Evolutionary conservation across 306 rosid species (phyloP).

Genomic region (Pterocarpus macrocarpus): DNA sequence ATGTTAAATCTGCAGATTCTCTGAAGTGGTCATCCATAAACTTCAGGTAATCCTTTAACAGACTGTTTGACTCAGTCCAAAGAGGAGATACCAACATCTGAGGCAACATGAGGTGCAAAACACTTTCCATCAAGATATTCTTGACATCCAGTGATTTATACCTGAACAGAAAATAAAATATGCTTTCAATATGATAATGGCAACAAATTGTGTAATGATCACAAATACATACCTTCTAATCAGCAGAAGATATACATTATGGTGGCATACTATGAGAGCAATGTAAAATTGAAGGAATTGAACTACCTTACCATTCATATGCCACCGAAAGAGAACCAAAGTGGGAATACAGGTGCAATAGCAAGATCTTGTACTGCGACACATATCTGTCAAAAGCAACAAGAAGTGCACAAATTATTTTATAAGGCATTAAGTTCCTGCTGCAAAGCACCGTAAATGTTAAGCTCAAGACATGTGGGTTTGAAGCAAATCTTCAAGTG

Average conservation of each 20-base stretch:
- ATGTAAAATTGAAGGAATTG: slow-evolving; percentile 7
- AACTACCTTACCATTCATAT: slow-evolving; percentile 76
- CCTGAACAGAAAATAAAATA: slow-evolving; percentile 62
- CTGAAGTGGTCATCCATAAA: slow-evolving; percentile 97
- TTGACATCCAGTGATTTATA: slow-evolving; percentile 88
- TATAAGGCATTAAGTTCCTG: slow-evolving; percentile 16
- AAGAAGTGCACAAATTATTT: slow-evolving; percentile 36
- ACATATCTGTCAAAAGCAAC: slow-evolving; percentile 66
- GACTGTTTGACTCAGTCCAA: slow-evolving; percentile 71
- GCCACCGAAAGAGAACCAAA: slow-evolving; percentile 83
- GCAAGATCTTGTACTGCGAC: slow-evolving; percentile 80
- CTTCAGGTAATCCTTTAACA: slow-evolving; percentile 88
- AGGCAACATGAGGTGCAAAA: slow-evolving; percentile 89
- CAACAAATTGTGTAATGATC: slow-evolving; percentile 17
- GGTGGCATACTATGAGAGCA: not conserved
- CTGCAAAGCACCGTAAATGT: slow-evolving; percentile 11
- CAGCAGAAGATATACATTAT: slow-evolving; percentile 9
- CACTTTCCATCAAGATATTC: slow-evolving; percentile 91
- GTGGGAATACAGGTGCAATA: slow-evolving; percentile 84
- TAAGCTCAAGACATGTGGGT: slow-evolving; percentile 12
- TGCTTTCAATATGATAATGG: slow-evolving; percentile 28
- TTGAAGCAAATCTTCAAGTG: slow-evolving; percentile 31
- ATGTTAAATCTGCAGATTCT: slow-evolving; percentile 97
- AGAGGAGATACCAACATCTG: slow-evolving; percentile 92
- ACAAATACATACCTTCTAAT: slow-evolving; percentile 15